A percentile compares a stretch with the other conserved stretches of the same genome.
These are phyloP conservation scores for Auxenochlorella protothecoides DNA, from an alignment of 139 green algal species.

Conservation along the genomic window DNA sequence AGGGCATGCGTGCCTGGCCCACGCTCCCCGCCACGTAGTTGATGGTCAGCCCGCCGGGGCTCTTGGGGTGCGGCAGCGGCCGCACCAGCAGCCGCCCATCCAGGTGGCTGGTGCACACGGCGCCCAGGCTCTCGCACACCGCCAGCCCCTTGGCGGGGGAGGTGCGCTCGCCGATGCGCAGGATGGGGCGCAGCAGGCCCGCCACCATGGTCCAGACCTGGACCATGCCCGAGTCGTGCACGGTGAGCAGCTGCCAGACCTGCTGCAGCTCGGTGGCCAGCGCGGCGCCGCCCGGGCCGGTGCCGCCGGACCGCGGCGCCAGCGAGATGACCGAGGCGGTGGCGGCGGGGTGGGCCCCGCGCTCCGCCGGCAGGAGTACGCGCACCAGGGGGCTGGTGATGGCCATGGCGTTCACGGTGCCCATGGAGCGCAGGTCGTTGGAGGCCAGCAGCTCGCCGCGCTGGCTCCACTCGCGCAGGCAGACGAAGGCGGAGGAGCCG, in stretches of 20 bases:
- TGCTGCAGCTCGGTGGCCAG: slow-evolving; percentile 2
- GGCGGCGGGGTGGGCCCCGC: background rate
- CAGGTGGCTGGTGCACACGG: slow-evolving; percentile 26
- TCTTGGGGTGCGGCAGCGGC: slow-evolving; percentile 7
- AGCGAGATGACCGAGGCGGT: background rate
- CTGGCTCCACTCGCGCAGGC: slow-evolving; percentile 29
- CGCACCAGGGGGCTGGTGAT: slow-evolving; percentile 10
- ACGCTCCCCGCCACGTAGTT: background rate
- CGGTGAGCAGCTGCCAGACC: slow-evolving; percentile 34
- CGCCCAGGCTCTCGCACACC: slow-evolving; percentile 26
- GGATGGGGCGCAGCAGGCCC: slow-evolving; percentile 13
- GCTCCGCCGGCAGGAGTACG: background rate
- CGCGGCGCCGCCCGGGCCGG: background rate
- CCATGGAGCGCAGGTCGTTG: slow-evolving; percentile 16
- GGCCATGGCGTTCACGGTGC: slow-evolving; percentile 11
- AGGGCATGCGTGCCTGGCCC: background rate
- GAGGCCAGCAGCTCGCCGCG: slow-evolving; percentile 2
- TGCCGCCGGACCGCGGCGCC: too few species aligned
- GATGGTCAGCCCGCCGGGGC: background rate
- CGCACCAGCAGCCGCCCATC: slow-evolving; percentile 29
- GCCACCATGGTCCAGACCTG: slow-evolving; percentile 21
- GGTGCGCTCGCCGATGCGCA: slow-evolving; percentile 16
- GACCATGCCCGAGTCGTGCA: slow-evolving; percentile 23
- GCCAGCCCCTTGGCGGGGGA: slow-evolving; percentile 17
- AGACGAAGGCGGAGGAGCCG: slow-evolving; percentile 9